Percentiles rank a stretch among this genome's conserved stretches.
Evolutionary conservation across 1,139 yeast species (phyloP).

Genomic region (Geotrichum bryndzae): DNA sequence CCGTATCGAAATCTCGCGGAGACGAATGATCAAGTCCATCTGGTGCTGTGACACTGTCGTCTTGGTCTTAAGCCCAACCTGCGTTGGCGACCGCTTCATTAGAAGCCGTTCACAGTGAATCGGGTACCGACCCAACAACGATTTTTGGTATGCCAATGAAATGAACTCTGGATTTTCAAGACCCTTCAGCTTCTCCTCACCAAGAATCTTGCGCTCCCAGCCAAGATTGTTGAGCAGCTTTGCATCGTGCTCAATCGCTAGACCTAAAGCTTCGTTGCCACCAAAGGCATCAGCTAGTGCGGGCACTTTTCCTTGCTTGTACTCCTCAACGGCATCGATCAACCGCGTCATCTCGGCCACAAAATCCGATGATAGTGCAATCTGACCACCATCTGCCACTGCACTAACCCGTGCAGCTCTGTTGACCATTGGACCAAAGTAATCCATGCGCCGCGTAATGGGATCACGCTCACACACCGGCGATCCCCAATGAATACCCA

Average conservation of each 20-base stretch:
- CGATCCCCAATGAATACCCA: conserved; percentile 98
- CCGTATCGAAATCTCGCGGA: conserved; percentile 9
- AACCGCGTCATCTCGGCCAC: conserved; percentile 62
- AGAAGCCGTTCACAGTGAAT: conserved; percentile 9
- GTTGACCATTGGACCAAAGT: conserved; percentile 97
- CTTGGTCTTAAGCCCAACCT: background rate
- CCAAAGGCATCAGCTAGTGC: conserved; percentile 57
- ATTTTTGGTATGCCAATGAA: conserved; percentile 67
- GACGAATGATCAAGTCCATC: conserved; percentile 6
- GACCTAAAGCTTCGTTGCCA: conserved; percentile 50
- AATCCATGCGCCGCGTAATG: conserved; percentile 95
- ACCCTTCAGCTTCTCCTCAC: conserved; percentile 88
- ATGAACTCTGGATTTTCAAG: conserved; percentile 87
- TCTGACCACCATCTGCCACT: conserved; percentile 96
- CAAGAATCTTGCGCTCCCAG: conserved; percentile 59
- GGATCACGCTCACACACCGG: conserved; percentile 96
- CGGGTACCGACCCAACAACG: conserved; percentile 14
- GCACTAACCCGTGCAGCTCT: conserved; percentile 91
- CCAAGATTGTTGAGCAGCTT: conserved; percentile 63
- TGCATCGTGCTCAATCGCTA: conserved; percentile 62
- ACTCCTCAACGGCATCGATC: conserved; percentile 40
- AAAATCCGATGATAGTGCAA: conserved; percentile 78
- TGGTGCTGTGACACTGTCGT: conserved; percentile 4
- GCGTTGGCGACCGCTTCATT: conserved; percentile 5
- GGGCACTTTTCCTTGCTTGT: conserved; percentile 32